Percentiles rank a stretch among this genome's conserved stretches.
These are phyloP conservation scores for Boletus tomentosulus DNA, from an alignment of 768 basidiomycete genomes.

Conservation along the genomic window DNA sequence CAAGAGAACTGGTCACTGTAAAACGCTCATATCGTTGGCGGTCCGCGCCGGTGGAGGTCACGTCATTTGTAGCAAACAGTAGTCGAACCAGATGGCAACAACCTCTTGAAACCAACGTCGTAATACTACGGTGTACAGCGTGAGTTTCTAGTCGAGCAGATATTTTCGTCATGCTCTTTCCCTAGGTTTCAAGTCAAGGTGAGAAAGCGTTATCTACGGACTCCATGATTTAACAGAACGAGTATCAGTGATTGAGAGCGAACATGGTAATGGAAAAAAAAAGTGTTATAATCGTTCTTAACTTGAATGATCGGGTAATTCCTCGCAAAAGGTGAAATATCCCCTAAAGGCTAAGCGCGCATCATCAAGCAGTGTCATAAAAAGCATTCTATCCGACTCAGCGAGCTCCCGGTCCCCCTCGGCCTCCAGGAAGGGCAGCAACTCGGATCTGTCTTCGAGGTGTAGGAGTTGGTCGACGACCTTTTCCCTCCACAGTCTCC, in stretches of 20 bases:
- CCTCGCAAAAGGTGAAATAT: slow-evolving; percentile 7
- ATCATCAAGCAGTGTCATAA: slow-evolving; percentile 12
- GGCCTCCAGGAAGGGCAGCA: neutral
- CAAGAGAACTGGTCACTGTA: neutral
- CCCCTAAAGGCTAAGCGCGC: slow-evolving; percentile 13
- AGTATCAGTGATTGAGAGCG: neutral
- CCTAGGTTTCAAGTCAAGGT: too few species aligned
- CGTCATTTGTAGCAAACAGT: too few species aligned
- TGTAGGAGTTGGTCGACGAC: slow-evolving; percentile 16
- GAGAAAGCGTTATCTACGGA: too few species aligned
- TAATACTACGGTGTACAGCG: too few species aligned
- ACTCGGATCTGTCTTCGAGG: neutral
- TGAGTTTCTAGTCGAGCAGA: too few species aligned
- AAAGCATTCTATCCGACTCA: neutral
- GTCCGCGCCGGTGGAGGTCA: too few species aligned
- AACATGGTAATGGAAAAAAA: neutral
- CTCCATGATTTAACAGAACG: too few species aligned
- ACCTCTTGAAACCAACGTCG: too few species aligned
- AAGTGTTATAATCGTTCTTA: neutral
- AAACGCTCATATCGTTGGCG: neutral
- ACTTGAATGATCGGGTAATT: neutral
- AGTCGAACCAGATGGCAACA: too few species aligned
- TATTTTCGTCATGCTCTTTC: too few species aligned
- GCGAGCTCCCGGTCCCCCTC: neutral
- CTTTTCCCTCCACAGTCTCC: slow-evolving; percentile 21